Conservation (phyloP, 805 yeast species). For the Monosporozyma aerobia region DNA sequence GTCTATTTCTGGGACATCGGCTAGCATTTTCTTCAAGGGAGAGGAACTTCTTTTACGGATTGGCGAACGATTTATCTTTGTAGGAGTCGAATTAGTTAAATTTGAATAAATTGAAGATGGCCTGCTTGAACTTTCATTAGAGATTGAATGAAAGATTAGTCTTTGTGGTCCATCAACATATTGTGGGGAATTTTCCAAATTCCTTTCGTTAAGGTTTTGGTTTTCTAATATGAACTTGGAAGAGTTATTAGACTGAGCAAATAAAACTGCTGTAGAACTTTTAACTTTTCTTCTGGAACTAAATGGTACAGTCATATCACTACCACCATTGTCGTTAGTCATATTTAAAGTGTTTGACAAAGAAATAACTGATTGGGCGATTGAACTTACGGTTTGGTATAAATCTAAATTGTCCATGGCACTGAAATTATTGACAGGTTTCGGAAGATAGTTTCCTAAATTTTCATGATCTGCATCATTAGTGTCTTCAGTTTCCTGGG, state of each 20-base stretch:
- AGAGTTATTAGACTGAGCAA: slow-evolving; percentile 7
- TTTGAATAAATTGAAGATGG: background rate
- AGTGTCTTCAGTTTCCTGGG: background rate
- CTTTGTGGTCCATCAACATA: slow-evolving; percentile 18
- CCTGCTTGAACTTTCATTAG: slow-evolving; percentile 1
- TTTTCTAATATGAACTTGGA: slow-evolving; percentile 2
- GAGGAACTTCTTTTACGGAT: slow-evolving; percentile 4
- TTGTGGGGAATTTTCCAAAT: background rate
- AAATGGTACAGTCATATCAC: slow-evolving; percentile 10
- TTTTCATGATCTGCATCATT: background rate
- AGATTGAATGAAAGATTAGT: slow-evolving; percentile 14
- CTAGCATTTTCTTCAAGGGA: slow-evolving; percentile 11
- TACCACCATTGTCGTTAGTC: slow-evolving; percentile 1
- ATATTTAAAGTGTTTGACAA: slow-evolving; percentile 23
- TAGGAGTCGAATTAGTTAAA: slow-evolving; percentile 4
- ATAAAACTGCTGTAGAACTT: slow-evolving; percentile 15
- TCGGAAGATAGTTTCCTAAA: background rate
- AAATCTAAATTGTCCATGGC: slow-evolving; percentile 30
- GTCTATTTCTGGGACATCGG: slow-evolving; percentile 3
- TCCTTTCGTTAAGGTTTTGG: background rate
- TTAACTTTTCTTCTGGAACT: slow-evolving; percentile 19
- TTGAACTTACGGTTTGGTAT: slow-evolving; percentile 28
- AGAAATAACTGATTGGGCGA: slow-evolving; percentile 29
- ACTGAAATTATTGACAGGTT: slow-evolving; percentile 12
- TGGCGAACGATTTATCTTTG: background rate